Conservation (phyloP, 768 basidiomycete genomes). For the Suillus clintonianus region DNA sequence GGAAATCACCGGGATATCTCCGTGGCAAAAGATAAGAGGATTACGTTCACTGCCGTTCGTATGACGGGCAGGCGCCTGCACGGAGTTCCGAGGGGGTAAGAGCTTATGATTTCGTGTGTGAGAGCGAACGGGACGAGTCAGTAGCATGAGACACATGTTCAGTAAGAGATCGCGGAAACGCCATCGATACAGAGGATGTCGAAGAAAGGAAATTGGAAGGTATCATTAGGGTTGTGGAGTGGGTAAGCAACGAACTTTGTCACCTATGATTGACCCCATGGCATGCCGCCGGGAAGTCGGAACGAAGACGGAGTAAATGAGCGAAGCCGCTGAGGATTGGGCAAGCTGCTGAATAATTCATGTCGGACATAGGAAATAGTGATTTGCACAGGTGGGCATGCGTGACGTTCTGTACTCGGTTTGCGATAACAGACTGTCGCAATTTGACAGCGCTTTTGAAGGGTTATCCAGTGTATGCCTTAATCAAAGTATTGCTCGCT, state of each 20-base stretch:
- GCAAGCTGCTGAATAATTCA: not conserved
- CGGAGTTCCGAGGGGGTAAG: conserved; percentile 11
- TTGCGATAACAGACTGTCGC: not conserved
- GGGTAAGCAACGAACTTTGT: conserved; percentile 8
- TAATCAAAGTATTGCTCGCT: conserved; percentile 5
- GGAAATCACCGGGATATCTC: conserved; percentile 9
- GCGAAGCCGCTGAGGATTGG: not conserved
- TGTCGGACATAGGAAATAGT: not conserved
- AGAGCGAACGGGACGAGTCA: not conserved
- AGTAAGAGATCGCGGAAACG: not conserved
- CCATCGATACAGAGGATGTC: conserved; percentile 1
- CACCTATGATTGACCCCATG: conserved; percentile 5
- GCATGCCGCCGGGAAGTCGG: conserved; percentile 17
- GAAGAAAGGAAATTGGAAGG: conserved; percentile 1
- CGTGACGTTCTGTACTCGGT: not conserved
- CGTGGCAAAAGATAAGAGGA: conserved; percentile 9
- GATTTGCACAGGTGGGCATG: not conserved
- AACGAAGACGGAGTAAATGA: conserved; percentile 5
- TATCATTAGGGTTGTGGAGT: conserved; percentile 7
- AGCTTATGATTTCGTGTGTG: not conserved
- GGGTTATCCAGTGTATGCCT: conserved; percentile 9
- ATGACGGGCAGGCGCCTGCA: conserved; percentile 4
- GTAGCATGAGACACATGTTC: not conserved
- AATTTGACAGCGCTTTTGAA: not conserved
- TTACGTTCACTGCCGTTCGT: conserved; percentile 1